phyloP scores from a whole-genome alignment of 192 early-diverging fungal species.

The Mortierella alpina region DNA sequence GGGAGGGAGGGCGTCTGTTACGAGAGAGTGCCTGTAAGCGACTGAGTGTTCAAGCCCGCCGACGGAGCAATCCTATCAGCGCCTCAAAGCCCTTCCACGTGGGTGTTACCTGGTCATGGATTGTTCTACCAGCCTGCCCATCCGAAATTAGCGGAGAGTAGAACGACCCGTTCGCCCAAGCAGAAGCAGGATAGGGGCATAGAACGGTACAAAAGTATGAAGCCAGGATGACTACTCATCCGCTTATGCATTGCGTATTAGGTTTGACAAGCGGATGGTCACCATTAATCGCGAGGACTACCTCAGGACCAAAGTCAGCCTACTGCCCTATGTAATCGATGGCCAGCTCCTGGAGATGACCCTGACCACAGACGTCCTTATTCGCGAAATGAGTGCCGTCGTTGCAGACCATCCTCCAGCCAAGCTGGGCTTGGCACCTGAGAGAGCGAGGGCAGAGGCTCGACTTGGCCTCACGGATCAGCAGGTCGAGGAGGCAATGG shows the following conservation, averaged over 20 bases:
- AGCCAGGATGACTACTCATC: neutral
- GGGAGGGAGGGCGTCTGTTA: no score
- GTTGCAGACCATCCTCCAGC: slow-evolving; percentile 37
- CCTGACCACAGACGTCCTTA: slow-evolving; percentile 32
- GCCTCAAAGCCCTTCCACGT: neutral
- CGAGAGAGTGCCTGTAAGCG: no score
- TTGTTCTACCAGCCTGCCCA: neutral
- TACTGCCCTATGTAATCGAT: slow-evolving; percentile 57
- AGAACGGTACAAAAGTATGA: neutral
- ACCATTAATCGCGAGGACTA: slow-evolving; percentile 54
- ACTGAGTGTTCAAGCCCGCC: no score
- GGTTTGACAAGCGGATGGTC: slow-evolving; percentile 61
- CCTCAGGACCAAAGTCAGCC: slow-evolving; percentile 60
- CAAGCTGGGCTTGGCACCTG: slow-evolving; percentile 13
- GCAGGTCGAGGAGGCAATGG: slow-evolving; percentile 39
- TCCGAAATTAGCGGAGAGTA: no score
- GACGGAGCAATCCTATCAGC: neutral
- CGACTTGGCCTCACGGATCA: slow-evolving; percentile 36
- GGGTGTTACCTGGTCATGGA: neutral
- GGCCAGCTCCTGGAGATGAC: slow-evolving; percentile 42
- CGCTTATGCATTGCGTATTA: slow-evolving; percentile 9
- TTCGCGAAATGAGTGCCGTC: slow-evolving; percentile 30
- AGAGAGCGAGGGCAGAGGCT: slow-evolving; percentile 12
- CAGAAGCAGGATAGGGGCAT: neutral
- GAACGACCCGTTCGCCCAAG: no score